Conservation (phyloP, 805 yeast genomes). For the Saturnispora mendoncae region DNA sequence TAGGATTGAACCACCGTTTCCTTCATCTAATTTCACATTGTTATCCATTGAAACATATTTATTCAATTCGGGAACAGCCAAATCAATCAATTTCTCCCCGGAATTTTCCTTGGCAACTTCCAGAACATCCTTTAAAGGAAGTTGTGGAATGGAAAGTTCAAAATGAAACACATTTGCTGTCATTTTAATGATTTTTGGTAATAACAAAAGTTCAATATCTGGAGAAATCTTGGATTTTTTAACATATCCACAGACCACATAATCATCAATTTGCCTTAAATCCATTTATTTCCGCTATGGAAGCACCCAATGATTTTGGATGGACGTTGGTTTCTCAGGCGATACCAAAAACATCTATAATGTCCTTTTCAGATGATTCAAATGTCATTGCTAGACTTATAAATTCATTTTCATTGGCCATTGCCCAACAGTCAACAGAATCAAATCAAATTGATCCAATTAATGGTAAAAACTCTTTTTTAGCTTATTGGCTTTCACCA, state of each 20-base stretch:
- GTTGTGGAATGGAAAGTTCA: background rate
- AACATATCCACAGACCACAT: no score
- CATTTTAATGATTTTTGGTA: background rate
- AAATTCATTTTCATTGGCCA: conserved; percentile 27
- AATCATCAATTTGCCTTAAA: no score
- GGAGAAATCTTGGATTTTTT: no score
- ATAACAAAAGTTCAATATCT: background rate
- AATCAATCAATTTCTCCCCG: background rate
- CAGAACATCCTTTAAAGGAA: background rate
- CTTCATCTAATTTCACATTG: conserved; percentile 18
- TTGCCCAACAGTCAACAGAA: conserved; percentile 27
- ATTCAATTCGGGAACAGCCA: conserved; percentile 10
- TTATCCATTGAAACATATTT: conserved; percentile 13
- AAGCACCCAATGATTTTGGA: background rate
- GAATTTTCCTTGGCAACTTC: conserved; percentile 2
- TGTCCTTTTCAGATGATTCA: conserved; percentile 14
- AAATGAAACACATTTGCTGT: conserved; percentile 1
- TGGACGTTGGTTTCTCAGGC: conserved; percentile 1
- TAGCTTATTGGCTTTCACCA: conserved; percentile 40
- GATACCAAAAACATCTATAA: background rate
- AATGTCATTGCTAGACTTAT: conserved; percentile 21
- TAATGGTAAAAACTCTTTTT: conserved; percentile 32
- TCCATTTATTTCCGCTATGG: no score
- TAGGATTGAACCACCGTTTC: conserved; percentile 26
- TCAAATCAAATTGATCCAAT: conserved; percentile 19